Conservation (phyloP, 2,329 filamentous ascomycete species). For the Xylariaceae sp. region DNA sequence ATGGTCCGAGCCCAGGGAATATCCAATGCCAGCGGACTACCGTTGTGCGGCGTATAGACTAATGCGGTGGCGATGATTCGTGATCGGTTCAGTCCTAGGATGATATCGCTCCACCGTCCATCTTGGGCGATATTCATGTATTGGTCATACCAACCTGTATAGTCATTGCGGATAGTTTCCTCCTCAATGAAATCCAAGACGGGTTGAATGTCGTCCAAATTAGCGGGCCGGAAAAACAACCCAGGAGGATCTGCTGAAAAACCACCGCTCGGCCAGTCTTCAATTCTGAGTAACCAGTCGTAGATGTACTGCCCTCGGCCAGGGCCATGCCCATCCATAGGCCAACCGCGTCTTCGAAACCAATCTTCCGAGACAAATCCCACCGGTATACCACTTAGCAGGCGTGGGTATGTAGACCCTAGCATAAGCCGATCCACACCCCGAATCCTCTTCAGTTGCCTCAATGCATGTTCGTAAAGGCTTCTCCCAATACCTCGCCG, state of each 20-base stretch:
- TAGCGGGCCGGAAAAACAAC: slow-evolving; percentile 42
- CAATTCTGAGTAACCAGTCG: slow-evolving; percentile 51
- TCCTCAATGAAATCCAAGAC: slow-evolving; percentile 47
- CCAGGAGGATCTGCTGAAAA: slow-evolving; percentile 35
- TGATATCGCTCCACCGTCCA: slow-evolving; percentile 45
- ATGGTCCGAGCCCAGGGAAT: slow-evolving; percentile 51
- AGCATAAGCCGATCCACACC: slow-evolving; percentile 51
- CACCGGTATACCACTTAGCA: slow-evolving; percentile 49
- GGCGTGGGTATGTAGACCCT: slow-evolving; percentile 53
- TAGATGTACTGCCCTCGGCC: slow-evolving; percentile 46
- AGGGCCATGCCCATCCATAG: slow-evolving; percentile 38
- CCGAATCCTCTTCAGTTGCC: slow-evolving; percentile 43
- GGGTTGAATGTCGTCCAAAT: slow-evolving; percentile 39
- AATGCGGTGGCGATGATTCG: slow-evolving; percentile 49
- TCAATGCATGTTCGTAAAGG: slow-evolving; percentile 47
- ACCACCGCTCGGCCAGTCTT: slow-evolving; percentile 41
- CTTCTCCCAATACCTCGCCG: slow-evolving; percentile 47
- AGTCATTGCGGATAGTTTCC: slow-evolving; percentile 41
- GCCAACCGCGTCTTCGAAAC: slow-evolving; percentile 52
- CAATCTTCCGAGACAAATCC: slow-evolving; percentile 42
- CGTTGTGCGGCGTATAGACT: slow-evolving; percentile 45
- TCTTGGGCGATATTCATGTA: slow-evolving; percentile 48
- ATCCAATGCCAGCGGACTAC: slow-evolving; percentile 43
- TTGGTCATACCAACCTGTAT: slow-evolving; percentile 55
- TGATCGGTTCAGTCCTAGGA: slow-evolving; percentile 46